A percentile compares a stretch with the other conserved stretches of the same genome.
Evolutionary conservation across 1,284 basidiomycete species (phyloP).

Genomic region (Pterulicium gracile): DNA sequence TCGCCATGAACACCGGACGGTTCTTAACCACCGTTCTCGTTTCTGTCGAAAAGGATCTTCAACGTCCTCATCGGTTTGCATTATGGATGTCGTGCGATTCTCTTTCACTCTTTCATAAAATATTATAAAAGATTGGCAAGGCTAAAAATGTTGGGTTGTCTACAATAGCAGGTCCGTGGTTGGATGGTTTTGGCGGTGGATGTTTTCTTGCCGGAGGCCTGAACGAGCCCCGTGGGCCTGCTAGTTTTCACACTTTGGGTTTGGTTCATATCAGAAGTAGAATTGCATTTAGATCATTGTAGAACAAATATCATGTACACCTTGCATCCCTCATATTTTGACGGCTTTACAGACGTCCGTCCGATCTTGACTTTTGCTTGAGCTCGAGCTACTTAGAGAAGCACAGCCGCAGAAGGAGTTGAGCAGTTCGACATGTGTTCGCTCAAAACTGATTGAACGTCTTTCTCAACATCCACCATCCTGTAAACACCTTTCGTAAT

Average conservation of each 20-base stretch:
- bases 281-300: conserved; percentile 1
- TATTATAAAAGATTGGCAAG: conserved; percentile 3
- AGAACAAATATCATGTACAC: conserved; percentile 2
- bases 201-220: conserved; percentile 19
- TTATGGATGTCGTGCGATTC: conserved; percentile 12
- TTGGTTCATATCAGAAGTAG: background rate
- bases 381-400: too few species aligned
- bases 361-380: too few species aligned
- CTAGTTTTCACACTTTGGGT: background rate
- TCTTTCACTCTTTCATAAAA: conserved; percentile 12
- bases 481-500: too few species aligned
- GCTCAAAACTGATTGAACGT: too few species aligned
- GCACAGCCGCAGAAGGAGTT: too few species aligned
- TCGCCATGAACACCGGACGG: conserved; percentile 38
- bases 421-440: too few species aligned
- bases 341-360: too few species aligned
- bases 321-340: too few species aligned
- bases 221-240: conserved; percentile 23
- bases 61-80: conserved; percentile 34
- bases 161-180: background rate
- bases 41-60: conserved; percentile 36
- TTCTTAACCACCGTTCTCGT: conserved; percentile 1
- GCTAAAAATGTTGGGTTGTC: conserved; percentile 1
- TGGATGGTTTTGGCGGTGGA: conserved; percentile 4
- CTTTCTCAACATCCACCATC: too few species aligned